Evolutionary conservation across 331 rosid species (phyloP), one percentile per base, ranked within the genome.

Genomic region (Quercus phellos): DNA sequence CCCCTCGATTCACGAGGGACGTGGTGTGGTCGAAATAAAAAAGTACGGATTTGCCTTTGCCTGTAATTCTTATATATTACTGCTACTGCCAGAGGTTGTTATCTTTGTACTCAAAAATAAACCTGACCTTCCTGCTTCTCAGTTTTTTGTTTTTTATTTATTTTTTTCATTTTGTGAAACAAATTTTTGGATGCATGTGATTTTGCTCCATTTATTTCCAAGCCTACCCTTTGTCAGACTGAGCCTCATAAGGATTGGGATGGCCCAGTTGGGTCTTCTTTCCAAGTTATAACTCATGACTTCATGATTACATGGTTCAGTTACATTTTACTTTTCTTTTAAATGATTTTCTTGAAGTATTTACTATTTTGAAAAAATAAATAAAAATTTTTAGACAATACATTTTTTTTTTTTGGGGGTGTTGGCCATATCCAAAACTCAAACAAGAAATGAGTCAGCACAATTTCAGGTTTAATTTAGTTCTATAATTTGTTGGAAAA

Each of bases 61-160:
- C 87, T 83, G 60, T 75, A 83, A 79, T 85, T 84, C 81, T 86
- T 83, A 69, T 79, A 78, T 78, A 76, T 81, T 77, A 86, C 77
- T 87, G 91, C 81, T 38, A 82, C 84, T 89, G 92, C 77, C 93
- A 87, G 90, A 94, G 90, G 83, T 92, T 90, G 96, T 92, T 92
- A 94, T 92, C 88, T 87, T 86, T 83, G 93, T 89, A 85, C 90
- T 80, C 81, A 76, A 79, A 86, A 87, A 81, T 89, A 88, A 89
- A 82, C 87, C 87, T 78, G 75, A 74, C 80, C 76, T 79, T 43
- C 12, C 69, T 80, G 64, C 79, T 30, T 21, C 73, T 66, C 29
- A 70, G 59, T 60, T 74, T 75, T 29, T 69, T 61, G 77, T 38
- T 70, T 73, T 75, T 16, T 42, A 34, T 17, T 10, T 2, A 9